Evolutionary conservation across 2,329 filamentous ascomycete genomes (phyloP).

Genomic region (Nemania sp.): DNA sequence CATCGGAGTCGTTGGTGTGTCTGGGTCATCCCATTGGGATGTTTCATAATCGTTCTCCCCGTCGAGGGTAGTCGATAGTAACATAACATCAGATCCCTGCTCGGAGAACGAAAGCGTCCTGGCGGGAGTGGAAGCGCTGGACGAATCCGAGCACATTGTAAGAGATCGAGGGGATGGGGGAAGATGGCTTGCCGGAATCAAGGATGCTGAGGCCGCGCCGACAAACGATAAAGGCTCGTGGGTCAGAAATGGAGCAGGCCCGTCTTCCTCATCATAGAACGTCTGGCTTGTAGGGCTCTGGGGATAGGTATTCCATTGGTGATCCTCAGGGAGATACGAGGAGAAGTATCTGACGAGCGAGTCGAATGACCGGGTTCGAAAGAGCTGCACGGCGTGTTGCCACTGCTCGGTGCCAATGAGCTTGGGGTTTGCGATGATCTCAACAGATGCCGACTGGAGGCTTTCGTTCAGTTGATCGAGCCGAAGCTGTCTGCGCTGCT

Average conservation of each 20-base stretch:
- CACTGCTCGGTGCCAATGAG: constrained; percentile 63
- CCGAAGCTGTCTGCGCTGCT: constrained; percentile 56
- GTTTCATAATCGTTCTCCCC: constrained; percentile 47
- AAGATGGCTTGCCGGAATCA: constrained; percentile 40
- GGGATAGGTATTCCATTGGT: constrained; percentile 45
- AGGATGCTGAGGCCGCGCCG: constrained; percentile 18
- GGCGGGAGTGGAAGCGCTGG: constrained; percentile 47
- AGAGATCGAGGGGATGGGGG: constrained; percentile 55
- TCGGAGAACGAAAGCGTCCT: constrained; percentile 58
- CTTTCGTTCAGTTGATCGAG: constrained; percentile 58
- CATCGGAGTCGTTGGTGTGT: constrained; percentile 49
- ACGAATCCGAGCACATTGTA: constrained; percentile 50
- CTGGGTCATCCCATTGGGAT: constrained; percentile 51
- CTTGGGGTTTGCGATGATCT: constrained; percentile 63
- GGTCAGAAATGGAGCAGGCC: constrained; percentile 46
- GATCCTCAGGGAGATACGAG: constrained; percentile 58
- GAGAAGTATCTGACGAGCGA: constrained; percentile 63
- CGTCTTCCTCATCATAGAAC: constrained; percentile 49
- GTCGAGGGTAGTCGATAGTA: constrained; percentile 38
- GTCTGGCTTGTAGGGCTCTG: constrained; percentile 38
- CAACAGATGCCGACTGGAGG: constrained; percentile 60
- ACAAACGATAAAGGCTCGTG: constrained; percentile 49
- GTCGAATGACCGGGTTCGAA: constrained; percentile 61
- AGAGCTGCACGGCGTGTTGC: constrained; percentile 61
- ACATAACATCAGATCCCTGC: constrained; percentile 49